Conservation (phyloP, 441 rosid genomes). For the Arabidopsis hybrid region DNA sequence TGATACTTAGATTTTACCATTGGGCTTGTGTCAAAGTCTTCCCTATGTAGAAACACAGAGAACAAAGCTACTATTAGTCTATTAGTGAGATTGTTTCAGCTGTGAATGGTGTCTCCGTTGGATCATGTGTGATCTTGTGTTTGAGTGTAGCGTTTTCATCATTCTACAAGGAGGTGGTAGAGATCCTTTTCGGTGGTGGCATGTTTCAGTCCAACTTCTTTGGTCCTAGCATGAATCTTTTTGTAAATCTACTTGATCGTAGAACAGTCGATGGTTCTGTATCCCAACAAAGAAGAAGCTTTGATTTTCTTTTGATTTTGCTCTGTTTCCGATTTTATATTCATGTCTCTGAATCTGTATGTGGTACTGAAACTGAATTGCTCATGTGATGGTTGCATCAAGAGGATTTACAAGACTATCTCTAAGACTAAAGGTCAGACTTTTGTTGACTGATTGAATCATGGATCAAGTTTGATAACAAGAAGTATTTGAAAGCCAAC, state of each 20-base stretch:
- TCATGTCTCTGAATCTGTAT: too few species aligned
- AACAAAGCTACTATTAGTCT: neutral
- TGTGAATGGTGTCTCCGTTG: neutral
- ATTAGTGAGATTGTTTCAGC: neutral
- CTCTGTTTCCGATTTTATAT: too few species aligned
- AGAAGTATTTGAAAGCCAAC: too few species aligned
- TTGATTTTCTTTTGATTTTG: too few species aligned
- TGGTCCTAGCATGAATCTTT: constrained; percentile 57
- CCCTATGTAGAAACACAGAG: neutral
- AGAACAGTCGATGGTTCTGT: too few species aligned
- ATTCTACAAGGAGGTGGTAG: too few species aligned
- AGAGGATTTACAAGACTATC: constrained; percentile 46
- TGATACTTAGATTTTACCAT: neutral
- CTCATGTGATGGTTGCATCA: constrained; percentile 49
- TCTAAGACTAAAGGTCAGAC: constrained; percentile 48
- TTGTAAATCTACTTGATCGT: constrained; percentile 12
- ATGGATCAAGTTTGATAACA: too few species aligned
- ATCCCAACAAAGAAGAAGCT: too few species aligned
- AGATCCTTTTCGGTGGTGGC: constrained; percentile 79
- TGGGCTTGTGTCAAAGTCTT: neutral
- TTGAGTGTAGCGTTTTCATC: too few species aligned
- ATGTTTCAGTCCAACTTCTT: constrained; percentile 60
- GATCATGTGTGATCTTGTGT: too few species aligned
- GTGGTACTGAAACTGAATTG: constrained; percentile 38
- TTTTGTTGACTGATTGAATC: neutral